Evolutionary conservation across 2,329 filamentous ascomycete species (phyloP).

Genomic region (Phaeosphaeriaceae sp.): DNA sequence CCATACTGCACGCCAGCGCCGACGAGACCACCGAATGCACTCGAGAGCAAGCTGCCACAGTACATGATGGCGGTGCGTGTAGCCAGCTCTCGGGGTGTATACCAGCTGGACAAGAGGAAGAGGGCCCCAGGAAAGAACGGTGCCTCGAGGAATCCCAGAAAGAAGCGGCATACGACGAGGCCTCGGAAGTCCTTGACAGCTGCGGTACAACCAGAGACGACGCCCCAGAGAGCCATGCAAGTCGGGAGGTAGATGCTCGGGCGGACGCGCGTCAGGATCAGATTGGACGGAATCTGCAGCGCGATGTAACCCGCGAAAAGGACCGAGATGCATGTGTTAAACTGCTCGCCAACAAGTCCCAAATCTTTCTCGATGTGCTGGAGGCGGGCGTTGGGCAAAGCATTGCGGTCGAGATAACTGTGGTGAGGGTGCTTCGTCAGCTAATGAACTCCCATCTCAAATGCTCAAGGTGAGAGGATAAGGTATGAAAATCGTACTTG

Average conservation of each 20-base stretch:
- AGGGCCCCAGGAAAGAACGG: slow-evolving; percentile 3
- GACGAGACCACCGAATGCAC: slow-evolving; percentile 53
- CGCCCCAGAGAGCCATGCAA: slow-evolving; percentile 4
- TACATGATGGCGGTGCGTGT: slow-evolving; percentile 59
- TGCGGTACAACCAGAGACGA: slow-evolving; percentile 3
- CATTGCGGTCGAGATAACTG: neutral
- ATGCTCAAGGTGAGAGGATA: neutral
- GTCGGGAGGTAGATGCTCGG: slow-evolving; percentile 59
- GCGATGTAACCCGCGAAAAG: slow-evolving; percentile 33
- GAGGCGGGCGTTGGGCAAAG: neutral
- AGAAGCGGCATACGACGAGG: slow-evolving; percentile 7
- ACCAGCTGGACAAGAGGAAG: slow-evolving; percentile 56
- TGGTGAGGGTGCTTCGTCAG: neutral
- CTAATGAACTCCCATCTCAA: neutral
- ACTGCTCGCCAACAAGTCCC: neutral
- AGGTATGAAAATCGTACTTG: neutral
- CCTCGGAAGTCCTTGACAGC: slow-evolving; percentile 4
- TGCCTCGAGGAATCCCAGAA: slow-evolving; percentile 7
- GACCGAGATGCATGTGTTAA: neutral
- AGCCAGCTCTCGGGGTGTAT: slow-evolving; percentile 58
- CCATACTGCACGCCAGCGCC: slow-evolving; percentile 33
- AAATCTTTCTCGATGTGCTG: neutral
- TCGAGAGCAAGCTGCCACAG: slow-evolving; percentile 57
- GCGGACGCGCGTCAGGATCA: slow-evolving; percentile 59
- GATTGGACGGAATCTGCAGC: slow-evolving; percentile 63